Base-by-base conservation (phyloP, 2,329 filamentous ascomycete species). In the Didymella arachidicola region DNA sequence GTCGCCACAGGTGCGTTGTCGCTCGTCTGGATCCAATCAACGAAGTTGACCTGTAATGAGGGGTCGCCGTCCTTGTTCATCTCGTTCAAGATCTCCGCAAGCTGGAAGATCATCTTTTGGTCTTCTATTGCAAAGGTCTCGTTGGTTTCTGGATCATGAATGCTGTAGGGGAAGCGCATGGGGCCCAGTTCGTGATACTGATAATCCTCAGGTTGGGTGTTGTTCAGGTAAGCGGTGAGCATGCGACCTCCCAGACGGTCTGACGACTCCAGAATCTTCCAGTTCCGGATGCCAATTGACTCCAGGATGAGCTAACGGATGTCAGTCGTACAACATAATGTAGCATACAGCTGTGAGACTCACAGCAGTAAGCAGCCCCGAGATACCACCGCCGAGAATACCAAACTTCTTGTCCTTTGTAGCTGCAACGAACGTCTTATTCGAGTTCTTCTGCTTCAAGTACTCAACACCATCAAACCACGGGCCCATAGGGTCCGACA, bases 121-220 rank as follows among this genome's bases (percentile, higher is more conserved):
- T 89, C 86, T 5, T 80, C 80, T 60, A 88, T 84, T 57, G 84
- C 79, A 7, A 80, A 66, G 0, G 82, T 86, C 65, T 82, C 78
- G 61, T 85, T 84, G 25, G 79, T 78, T 22, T 76, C 76, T 1
- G 79, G 70, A 57, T 83, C 79, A 0, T 71, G 76, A 4, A 80
- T 73, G 14, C 77, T 79, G 38, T 81, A 77, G 0, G 86, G 86
- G 60, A 89, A 84, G 2, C 86, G 79, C 86, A 89, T 88, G 0
- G 86, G 84, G 0, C 86, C 86, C 80, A 82, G 80, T 67, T 88
- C 87, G 64, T 88, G 85, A 68, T 88, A 88, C 16, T 86, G 85
- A 64, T 88, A 88, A 60, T 87, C 80, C 26, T 82, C 82, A 0
- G 84, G 83, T 0, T 78, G 80, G 7, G 81, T 83, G 11, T 81